These are phyloP conservation scores for Haplographium delicatum DNA, from an alignment of 495 filamentous ascomycete species.

Conservation along the genomic window DNA sequence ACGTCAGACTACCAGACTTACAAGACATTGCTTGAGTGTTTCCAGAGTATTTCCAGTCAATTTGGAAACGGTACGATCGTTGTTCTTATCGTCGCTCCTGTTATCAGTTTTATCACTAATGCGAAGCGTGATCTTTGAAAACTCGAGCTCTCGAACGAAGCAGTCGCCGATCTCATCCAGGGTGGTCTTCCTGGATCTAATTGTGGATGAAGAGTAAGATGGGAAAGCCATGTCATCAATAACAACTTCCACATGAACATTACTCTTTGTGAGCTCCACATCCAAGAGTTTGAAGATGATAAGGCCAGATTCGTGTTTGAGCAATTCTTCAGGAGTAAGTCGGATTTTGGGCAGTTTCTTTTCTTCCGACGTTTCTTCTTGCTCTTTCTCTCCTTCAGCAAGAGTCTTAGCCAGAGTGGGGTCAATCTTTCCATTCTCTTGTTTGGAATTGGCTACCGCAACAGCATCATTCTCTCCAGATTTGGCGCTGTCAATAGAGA, in stretches of 20 bases:
- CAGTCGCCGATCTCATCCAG: slow-evolving; percentile 93
- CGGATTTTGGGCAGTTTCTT: slow-evolving; percentile 69
- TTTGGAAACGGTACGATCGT: slow-evolving; percentile 72
- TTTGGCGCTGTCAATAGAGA: slow-evolving; percentile 11
- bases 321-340: slow-evolving; percentile 71
- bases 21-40: slow-evolving; percentile 79
- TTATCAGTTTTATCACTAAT: slow-evolving; percentile 69
- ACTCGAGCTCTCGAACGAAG: slow-evolving; percentile 92
- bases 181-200: slow-evolving; percentile 56
- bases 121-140: slow-evolving; percentile 86
- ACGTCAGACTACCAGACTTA: slow-evolving; percentile 36
- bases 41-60: slow-evolving; percentile 79
- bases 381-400: slow-evolving; percentile 45
- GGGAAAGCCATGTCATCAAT: slow-evolving; percentile 96
- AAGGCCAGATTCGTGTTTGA: slow-evolving; percentile 83
- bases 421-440: slow-evolving; percentile 24
- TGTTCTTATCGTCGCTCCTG: slow-evolving; percentile 61
- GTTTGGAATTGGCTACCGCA: slow-evolving; percentile 11
- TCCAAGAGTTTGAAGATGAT: slow-evolving; percentile 94
- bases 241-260: slow-evolving; percentile 78
- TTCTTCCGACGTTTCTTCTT: slow-evolving; percentile 41
- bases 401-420: slow-evolving; percentile 35
- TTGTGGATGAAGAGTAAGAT: slow-evolving; percentile 72
- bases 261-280: slow-evolving; percentile 67
- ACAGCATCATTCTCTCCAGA: slow-evolving; percentile 7